These are phyloP conservation scores for Sporothrix mexicana DNA, from an alignment of 2,329 filamentous ascomycete species.

Conservation along the genomic window DNA sequence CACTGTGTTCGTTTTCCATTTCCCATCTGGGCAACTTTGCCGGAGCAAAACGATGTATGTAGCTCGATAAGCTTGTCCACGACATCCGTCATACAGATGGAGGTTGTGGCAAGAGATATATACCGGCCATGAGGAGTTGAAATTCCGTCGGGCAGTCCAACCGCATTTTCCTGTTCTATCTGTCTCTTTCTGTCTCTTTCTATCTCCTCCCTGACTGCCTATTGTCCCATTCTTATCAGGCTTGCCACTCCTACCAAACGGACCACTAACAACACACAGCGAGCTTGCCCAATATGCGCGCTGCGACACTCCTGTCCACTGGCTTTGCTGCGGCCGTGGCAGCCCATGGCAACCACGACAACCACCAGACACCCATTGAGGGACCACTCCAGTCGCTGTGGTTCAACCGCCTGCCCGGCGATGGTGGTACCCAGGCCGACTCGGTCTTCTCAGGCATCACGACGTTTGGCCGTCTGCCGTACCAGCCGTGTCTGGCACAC, in stretches of 20 bases:
- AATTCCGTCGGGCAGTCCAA: no score
- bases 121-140: no score
- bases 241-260: no score
- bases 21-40: neutral
- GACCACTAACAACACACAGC: no score
- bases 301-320: slow-evolving; percentile 14
- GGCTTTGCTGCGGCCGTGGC: slow-evolving; percentile 53
- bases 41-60: no score
- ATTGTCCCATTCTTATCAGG: neutral
- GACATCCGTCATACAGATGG: no score
- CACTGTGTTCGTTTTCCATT: neutral
- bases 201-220: neutral
- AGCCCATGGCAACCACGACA: slow-evolving; percentile 64
- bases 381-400: slow-evolving; percentile 78
- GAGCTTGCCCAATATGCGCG: neutral
- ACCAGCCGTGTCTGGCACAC: slow-evolving; percentile 75
- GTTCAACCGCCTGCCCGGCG: slow-evolving; percentile 83
- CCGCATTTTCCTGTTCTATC: no score
- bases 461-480: slow-evolving; percentile 80
- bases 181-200: no score
- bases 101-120: no score
- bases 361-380: slow-evolving; percentile 61
- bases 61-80: no score
- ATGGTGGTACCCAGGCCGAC: slow-evolving; percentile 86
- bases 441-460: slow-evolving; percentile 88